Base-by-base conservation (phyloP, 345 rosid species). In the Raphanus sativus region DNA sequence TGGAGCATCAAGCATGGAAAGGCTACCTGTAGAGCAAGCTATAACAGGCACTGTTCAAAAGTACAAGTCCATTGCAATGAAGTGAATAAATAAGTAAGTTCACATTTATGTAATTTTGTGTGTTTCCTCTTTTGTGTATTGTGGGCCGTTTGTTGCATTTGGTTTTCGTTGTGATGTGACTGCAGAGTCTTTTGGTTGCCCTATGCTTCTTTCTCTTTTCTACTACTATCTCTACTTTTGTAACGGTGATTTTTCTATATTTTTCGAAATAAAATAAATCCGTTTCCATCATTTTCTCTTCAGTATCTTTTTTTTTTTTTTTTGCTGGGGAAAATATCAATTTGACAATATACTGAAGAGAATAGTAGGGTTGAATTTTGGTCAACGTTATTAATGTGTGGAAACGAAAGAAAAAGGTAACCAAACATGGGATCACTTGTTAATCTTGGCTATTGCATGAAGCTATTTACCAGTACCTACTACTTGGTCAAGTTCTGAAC, bases 1-100 rank as follows among this genome's bases (percentile, higher is more conserved):
- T 70, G 97, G 98, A 36, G 98, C 98, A 67, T 94, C 97, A 62
- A 91, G 97, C 90, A 90, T 94, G 93, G 97, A 94, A 85, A 89
- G 97, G 80, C 86, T 94, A 26, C 97, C 97, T 0, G 96, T 91
- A 71, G 98, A 94, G 69, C 86, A 87, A 71, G 96, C 97, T 64
- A 88, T 91, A 75, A 89, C 84, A 60, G 86, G 80, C 85, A 90
- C 96, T 56, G 83, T 89, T 82, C 85, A 83, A 62, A 85, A 83
- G 69, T 94, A 91, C 83, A 93, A 93, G 81, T 87, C 84, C 65
- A 87, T 91, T 63, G 82, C 88, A 67, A 73, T 89, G 86, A 91
- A 76, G 17, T 13, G 52, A 45, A 4, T 45, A 45, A 16, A 25
- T 25, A 17, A 17, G n/a, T 24, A 48, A 28, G 32, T 58, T 56